Percentiles rank a stretch among this genome's conserved stretches.
Evolutionary conservation across 768 basidiomycete species (phyloP).

Genomic region (Coprinopsis strossmayeri): DNA sequence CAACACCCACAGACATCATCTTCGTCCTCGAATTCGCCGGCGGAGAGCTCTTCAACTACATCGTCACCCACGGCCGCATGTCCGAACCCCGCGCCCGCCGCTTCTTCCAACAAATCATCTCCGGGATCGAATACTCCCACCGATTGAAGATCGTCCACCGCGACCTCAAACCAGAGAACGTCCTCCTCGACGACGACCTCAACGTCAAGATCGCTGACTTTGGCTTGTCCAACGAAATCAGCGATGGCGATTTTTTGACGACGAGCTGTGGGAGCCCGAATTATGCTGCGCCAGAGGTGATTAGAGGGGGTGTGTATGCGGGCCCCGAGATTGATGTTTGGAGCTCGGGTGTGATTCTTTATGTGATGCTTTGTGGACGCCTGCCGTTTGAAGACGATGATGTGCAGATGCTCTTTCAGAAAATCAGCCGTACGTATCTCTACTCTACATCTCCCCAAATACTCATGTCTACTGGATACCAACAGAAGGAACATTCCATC

Average conservation of each 20-base stretch:
- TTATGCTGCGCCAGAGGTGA: slow-evolving; percentile 98
- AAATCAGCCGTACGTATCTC: slow-evolving; percentile 74
- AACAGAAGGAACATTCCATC: slow-evolving; percentile 79
- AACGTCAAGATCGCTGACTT: slow-evolving; percentile 99
- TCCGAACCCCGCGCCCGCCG: slow-evolving; percentile 78
- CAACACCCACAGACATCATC: slow-evolving; percentile 92
- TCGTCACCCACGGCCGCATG: slow-evolving; percentile 92
- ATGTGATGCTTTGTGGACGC: slow-evolving; percentile 93
- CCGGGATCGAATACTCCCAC: slow-evolving; percentile 96
- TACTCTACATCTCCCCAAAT: background rate
- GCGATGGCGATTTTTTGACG: slow-evolving; percentile 93
- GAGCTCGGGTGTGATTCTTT: slow-evolving; percentile 98
- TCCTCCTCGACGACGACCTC: slow-evolving; percentile 75
- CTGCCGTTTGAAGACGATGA: slow-evolving; percentile 98
- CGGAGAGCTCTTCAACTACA: slow-evolving; percentile 97
- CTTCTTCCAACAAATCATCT: slow-evolving; percentile 98
- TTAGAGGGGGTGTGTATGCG: slow-evolving; percentile 89
- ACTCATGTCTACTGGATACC: slow-evolving; percentile 11
- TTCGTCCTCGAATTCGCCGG: slow-evolving; percentile 97
- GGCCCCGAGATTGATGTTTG: slow-evolving; percentile 99
- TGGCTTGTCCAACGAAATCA: slow-evolving; percentile 92
- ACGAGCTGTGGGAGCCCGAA: slow-evolving; percentile 98
- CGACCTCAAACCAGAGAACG: slow-evolving; percentile 96
- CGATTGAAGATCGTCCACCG: slow-evolving; percentile 95
- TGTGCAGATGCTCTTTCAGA: slow-evolving; percentile 86